Base-by-base conservation (phyloP, 805 yeast genomes). In the Candida ovalis region DNA sequence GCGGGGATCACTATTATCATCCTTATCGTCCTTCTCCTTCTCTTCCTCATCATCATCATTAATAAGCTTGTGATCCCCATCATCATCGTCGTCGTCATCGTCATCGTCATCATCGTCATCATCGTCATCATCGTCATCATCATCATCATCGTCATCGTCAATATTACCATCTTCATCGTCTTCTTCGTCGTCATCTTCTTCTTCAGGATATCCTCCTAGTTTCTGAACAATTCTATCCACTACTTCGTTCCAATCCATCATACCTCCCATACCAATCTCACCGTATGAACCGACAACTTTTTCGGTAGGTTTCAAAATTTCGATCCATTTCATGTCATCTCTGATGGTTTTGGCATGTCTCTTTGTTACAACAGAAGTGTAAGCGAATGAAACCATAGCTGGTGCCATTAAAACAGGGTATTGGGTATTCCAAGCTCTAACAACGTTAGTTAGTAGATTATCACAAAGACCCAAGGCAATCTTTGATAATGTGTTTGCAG, bases 321-420 rank as follows among this genome's bases (percentile, higher is more conserved):
- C 82, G 43, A 80, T 77, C 83, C 84, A 80, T 19, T 78, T 78
- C 84, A 80, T 80, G 53, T 78, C 81, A 50, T 79, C 83, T n/a
- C 72, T 67, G 37, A 80, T 74, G 30, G 75, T 64, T 47, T 77
- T 71, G 39, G 78, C 67, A 53, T 80, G 84, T 39, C 81, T 66
- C 55, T 76, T 78, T 1, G 84, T 80, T 12, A 80, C 70, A 2
- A 76, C 71, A 3, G 83, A 77, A 47, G 78, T 77, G 59, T 79
- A 80, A n/a, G 82, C 76, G 59, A 77, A 73, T 49, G 81, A 76
- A 7, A 77, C 81, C 84, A 80, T 80, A 9, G 82, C 77, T 2
- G 84, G 84, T 1, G 84, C 84, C 32, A 78, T 64, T 30, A 80
- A 63, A 4, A 80, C 74, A 1, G 84, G 84, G 55, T 75, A 77